phyloP scores from a whole-genome alignment of 495 filamentous ascomycete genomes.

The Astrothelium subdiscretum region DNA sequence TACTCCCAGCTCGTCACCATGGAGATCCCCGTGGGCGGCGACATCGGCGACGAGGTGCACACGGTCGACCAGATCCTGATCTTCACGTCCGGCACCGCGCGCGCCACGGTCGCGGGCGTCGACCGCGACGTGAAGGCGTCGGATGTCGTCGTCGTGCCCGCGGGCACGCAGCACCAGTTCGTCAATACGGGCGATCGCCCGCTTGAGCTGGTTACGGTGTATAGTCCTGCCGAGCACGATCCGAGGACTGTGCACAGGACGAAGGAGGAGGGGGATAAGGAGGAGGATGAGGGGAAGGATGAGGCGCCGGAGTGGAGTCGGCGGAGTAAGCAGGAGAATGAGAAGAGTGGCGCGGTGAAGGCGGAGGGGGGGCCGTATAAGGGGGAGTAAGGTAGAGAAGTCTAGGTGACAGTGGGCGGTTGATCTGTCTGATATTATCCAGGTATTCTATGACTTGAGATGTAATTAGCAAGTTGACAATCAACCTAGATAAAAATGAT shows the following conservation, averaged over 20 bases:
- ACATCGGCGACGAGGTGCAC: conserved; percentile 52
- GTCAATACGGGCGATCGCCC: conserved; percentile 44
- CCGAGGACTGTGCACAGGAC: conserved; percentile 46
- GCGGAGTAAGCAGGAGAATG: conserved; percentile 45
- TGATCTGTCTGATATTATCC: too few relatives aligned
- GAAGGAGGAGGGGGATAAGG: conserved; percentile 49
- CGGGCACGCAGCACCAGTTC: conserved; percentile 56
- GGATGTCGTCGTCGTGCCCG: conserved; percentile 52
- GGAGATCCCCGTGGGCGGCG: conserved; percentile 51
- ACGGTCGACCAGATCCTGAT: conserved; percentile 54
- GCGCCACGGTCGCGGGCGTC: conserved; percentile 46
- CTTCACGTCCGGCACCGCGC: conserved; percentile 46
- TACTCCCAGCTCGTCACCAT: conserved; percentile 54
- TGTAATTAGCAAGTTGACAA: too few relatives aligned
- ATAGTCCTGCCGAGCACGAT: conserved; percentile 49
- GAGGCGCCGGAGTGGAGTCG: conserved; percentile 48
- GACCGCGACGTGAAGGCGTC: conserved; percentile 47
- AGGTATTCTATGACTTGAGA: too few relatives aligned
- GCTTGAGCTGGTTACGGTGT: conserved; percentile 50
- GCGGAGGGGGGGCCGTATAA: conserved; percentile 22
- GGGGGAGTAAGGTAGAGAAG: neutral
- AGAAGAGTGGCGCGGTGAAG: conserved; percentile 43
- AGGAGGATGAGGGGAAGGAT: conserved; percentile 50
- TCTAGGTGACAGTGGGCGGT: too few relatives aligned
- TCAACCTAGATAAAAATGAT: too few relatives aligned